A percentile compares a stretch with the other conserved stretches of the same genome.
phyloP scores from a whole-genome alignment of 2,329 filamentous ascomycete genomes.

The Penicillium sp. region DNA sequence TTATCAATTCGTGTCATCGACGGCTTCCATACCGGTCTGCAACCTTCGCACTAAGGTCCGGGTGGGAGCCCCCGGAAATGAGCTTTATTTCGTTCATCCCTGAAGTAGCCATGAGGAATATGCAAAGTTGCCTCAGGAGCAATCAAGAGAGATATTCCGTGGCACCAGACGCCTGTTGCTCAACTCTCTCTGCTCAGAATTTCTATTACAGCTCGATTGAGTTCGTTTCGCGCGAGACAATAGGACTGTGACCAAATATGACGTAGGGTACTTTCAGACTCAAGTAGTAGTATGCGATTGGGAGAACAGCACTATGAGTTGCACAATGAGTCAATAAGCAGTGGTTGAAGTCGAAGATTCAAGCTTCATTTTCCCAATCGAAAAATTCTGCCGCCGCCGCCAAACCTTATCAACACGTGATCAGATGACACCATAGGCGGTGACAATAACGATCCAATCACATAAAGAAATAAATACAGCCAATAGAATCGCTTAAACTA shows the following conservation, averaged over 20 bases:
- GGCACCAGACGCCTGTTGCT: too few relatives aligned
- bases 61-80: slow-evolving; percentile 70
- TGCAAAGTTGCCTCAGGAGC: not conserved
- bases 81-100: slow-evolving; percentile 64
- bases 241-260: too few relatives aligned
- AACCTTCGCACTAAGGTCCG: slow-evolving; percentile 65
- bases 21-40: slow-evolving; percentile 55
- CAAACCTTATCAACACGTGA: slow-evolving; percentile 7
- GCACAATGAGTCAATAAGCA: not conserved
- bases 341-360: too few relatives aligned
- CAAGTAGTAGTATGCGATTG: too few relatives aligned
- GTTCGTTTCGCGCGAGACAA: too few relatives aligned
- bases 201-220: too few relatives aligned
- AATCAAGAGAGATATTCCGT: not conserved
- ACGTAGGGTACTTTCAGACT: too few relatives aligned
- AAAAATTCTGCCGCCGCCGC: not conserved
- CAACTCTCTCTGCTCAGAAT: too few relatives aligned
- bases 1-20: too few relatives aligned
- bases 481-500: not conserved
- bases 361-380: not conserved
- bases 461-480: not conserved
- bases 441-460: not conserved
- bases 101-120: not conserved
- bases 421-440: not conserved
- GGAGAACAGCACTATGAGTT: not conserved